Conservation (phyloP, 768 basidiomycete genomes). For the Pseudohyphozyma bogoriensis region DNA sequence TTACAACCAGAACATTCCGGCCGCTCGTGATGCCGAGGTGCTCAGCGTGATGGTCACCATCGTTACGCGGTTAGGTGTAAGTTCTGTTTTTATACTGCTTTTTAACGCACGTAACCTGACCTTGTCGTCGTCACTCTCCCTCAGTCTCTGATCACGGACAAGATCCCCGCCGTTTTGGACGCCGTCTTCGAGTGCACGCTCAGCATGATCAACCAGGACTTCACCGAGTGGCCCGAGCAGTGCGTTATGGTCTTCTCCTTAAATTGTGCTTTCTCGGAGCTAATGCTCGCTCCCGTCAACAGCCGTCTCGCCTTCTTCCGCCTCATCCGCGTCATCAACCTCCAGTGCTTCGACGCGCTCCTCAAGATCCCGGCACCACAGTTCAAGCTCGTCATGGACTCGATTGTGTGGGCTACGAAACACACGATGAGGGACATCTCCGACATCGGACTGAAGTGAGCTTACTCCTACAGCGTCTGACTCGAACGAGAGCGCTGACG, state of each 20-base stretch:
- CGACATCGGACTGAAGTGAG: slow-evolving; percentile 53
- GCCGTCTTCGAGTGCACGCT: slow-evolving; percentile 95
- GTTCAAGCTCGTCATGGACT: slow-evolving; percentile 97
- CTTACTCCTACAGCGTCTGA: slow-evolving; percentile 5
- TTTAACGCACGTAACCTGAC: no score
- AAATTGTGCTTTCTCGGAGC: no score
- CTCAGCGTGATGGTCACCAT: slow-evolving; percentile 96
- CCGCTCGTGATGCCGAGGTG: slow-evolving; percentile 91
- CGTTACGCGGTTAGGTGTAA: slow-evolving; percentile 72
- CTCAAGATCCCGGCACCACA: slow-evolving; percentile 56
- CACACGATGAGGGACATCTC: slow-evolving; percentile 98
- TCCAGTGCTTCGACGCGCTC: slow-evolving; percentile 81
- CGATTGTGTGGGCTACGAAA: slow-evolving; percentile 99
- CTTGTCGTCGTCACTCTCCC: background rate
- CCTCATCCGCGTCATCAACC: slow-evolving; percentile 80
- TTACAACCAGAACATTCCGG: slow-evolving; percentile 86
- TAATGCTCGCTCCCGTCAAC: slow-evolving; percentile 34
- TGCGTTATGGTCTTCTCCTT: no score
- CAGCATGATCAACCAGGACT: slow-evolving; percentile 98
- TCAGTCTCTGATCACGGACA: slow-evolving; percentile 74
- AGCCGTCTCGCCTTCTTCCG: slow-evolving; percentile 96
- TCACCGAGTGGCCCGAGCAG: slow-evolving; percentile 86
- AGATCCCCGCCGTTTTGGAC: slow-evolving; percentile 88
- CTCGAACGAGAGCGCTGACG: background rate
- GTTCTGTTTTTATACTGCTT: slow-evolving; percentile 36